phyloP scores from a whole-genome alignment of 2,329 filamentous ascomycete genomes.

The Zymoseptoria passerinii region DNA sequence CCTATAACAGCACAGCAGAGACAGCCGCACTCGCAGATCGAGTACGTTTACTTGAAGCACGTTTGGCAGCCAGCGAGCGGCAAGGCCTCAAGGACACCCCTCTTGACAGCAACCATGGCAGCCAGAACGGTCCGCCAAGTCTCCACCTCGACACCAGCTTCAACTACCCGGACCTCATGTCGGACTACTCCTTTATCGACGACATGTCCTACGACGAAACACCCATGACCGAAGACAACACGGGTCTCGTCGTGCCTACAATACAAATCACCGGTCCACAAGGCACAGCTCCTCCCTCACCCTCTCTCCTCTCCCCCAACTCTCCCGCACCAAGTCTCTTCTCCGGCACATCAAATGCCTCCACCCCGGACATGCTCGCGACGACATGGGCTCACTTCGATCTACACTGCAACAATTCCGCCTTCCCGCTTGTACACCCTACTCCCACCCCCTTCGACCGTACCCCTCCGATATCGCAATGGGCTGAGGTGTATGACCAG shows the following conservation, averaged over 20 bases:
- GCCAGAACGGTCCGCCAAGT: constrained; percentile 4
- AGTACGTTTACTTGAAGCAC: constrained; percentile 11
- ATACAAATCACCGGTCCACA: constrained; percentile 14
- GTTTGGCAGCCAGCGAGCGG: constrained; percentile 6
- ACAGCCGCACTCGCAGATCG: constrained; percentile 11
- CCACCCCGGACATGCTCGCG: constrained; percentile 11
- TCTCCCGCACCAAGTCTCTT: constrained; percentile 11
- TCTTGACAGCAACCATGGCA: neutral
- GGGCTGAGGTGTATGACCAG: constrained; percentile 8
- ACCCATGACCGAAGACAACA: constrained; percentile 6
- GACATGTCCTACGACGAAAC: constrained; percentile 2
- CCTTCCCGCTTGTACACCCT: neutral
- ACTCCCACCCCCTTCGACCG: neutral
- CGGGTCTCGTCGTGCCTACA: constrained; percentile 7
- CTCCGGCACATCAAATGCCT: constrained; percentile 10
- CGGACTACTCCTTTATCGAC: constrained; percentile 2
- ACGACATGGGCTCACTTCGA: constrained; percentile 3
- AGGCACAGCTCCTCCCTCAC: constrained; percentile 8
- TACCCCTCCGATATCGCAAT: constrained; percentile 11
- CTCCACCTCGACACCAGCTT: constrained; percentile 14
- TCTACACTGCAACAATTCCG: neutral
- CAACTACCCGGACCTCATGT: neutral
- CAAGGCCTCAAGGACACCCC: neutral
- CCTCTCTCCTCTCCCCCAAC: constrained; percentile 6
- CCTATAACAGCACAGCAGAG: constrained; percentile 6